Evolutionary conservation across 805 yeast genomes (phyloP), one percentile per base, ranked within the genome.

Genomic region (Hermanozyma aechmeae): DNA sequence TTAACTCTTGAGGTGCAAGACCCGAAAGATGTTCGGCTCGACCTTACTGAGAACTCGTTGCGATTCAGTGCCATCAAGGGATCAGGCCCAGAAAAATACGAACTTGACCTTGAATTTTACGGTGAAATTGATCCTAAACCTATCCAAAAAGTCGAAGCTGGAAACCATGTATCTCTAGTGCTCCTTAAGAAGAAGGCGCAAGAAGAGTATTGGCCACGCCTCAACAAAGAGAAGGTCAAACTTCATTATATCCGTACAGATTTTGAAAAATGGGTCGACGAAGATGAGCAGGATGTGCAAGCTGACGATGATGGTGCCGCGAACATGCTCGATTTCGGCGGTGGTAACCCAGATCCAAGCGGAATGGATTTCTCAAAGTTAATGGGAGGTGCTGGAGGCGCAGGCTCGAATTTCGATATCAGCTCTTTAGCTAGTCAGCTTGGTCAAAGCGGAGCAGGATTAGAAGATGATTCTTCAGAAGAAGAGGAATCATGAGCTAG

Each of bases 251-350:
- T 89, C 52, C 82, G 83, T 66, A 89, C 98, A 10, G 97, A 89
- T 51, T 89, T 89, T 51, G 95, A 87, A 63, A 83, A 79, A 57
- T 89, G 98, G 98, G 95, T 83, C 23, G 98, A 89, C 51, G 97
- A 89, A 64, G 98, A 89, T 51, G 98, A 89, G 60, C 98, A 89
- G 60, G 86, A 84, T 23, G 87, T 76, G 34, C 64, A 56, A 29
- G 66, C 63, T 8, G 79, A 67, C 24, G 68, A 58, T 15, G 73
- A 53, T 13, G 55, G 49, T 14, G 58, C 51, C 26, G 48, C 52
- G 15, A 43, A 51, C 30, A 47, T 43, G 45, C 35, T 40, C 40
- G 28, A 30, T n/a, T 38, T 41, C 24, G 45, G 42, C 16, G 48
- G 43, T n/a, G 53, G 50, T 12, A 46, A 27, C 40, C 40, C 28